Base-by-base conservation (phyloP, 2,329 filamentous ascomycete species). In the Exophiala calicioides region DNA sequence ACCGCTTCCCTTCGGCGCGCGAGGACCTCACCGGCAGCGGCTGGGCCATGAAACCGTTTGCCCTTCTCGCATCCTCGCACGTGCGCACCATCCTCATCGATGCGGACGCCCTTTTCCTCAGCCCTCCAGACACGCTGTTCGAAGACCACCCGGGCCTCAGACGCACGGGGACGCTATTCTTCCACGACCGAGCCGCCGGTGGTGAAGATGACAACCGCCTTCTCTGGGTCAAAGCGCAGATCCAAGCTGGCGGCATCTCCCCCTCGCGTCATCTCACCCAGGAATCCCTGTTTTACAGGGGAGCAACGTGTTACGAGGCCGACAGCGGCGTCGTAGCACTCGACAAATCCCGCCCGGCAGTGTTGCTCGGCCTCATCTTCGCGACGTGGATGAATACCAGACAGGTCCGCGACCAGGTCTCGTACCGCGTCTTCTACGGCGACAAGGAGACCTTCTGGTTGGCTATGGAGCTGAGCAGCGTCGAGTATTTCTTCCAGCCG, bases 391-490 rank as follows among this genome's bases (percentile, higher is more conserved):
- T 74, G 53, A 75, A 75, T 39, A 67, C 65, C 1, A 56, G 63
- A 5, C 55, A 48, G 0, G 70, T 73, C 1, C 65, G 71, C 0
- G 65, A 71, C 3, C 59, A 68, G 19, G 61, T 67, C 7, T 72
- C 70, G 1, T 74, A 72, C 47, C 60, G 62, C 23, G 57, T 72
- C 20, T 69, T 62, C 0, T 68, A 74, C 16, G 72, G 72, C 0
- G 72, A 75, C 27, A 74, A 75, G 52, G 72, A 75, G 51, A 69
- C 63, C 1, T 75, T 65, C 62, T 75, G 71, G 72, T 60, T 75
- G 16, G 71, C 70, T 0, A 61, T 73, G 5, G 72, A 74, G 46
- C 60, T 73, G 1, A 62, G 65, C 2, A 65, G 65, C 3, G 62
- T 67, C 0, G 49, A 38, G 0, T 74, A 73, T 39, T 57, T 61